phyloP scores from a whole-genome alignment of 768 basidiomycete genomes.

The Trametes elegans region DNA sequence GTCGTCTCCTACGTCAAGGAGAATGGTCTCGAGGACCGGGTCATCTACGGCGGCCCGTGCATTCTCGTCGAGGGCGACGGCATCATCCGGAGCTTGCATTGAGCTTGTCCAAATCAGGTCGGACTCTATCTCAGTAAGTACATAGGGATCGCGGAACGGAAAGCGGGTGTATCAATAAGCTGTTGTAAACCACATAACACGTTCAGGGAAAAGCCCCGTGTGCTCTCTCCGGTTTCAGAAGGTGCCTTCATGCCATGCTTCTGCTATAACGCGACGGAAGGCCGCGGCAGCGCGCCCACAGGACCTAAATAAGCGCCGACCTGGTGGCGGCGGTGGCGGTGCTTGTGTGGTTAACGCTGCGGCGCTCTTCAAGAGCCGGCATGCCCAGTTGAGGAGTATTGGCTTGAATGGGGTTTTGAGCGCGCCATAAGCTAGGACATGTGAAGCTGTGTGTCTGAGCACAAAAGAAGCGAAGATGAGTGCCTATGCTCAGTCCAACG shows the following conservation, averaged over 20 bases:
- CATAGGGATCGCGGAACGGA: too few relatives aligned
- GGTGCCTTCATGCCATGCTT: background rate
- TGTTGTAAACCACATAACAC: background rate
- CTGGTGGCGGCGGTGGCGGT: slow-evolving; percentile 10
- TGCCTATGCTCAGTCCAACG: too few relatives aligned
- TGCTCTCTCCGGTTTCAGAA: background rate
- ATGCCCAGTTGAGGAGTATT: background rate
- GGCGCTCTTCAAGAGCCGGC: background rate
- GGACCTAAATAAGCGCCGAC: background rate
- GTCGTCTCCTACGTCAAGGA: slow-evolving; percentile 66
- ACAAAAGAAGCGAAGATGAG: too few relatives aligned
- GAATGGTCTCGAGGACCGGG: slow-evolving; percentile 59
- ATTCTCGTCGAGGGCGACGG: slow-evolving; percentile 75
- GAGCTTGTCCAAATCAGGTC: background rate
- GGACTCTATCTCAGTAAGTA: too few relatives aligned
- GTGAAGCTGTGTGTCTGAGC: too few relatives aligned
- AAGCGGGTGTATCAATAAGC: background rate
- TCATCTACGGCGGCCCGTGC: slow-evolving; percentile 84
- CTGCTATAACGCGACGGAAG: too few relatives aligned
- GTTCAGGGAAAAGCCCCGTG: too few relatives aligned
- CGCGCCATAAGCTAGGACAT: too few relatives aligned
- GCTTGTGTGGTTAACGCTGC: background rate
- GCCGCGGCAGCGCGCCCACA: too few relatives aligned
- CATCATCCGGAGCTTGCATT: slow-evolving; percentile 30
- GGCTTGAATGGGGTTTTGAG: too few relatives aligned